Percentiles rank a stretch among this genome's conserved stretches.
These are phyloP conservation scores for Prunus yedoensis DNA, from an alignment of 331 rosid genomes.

Conservation along the genomic window DNA sequence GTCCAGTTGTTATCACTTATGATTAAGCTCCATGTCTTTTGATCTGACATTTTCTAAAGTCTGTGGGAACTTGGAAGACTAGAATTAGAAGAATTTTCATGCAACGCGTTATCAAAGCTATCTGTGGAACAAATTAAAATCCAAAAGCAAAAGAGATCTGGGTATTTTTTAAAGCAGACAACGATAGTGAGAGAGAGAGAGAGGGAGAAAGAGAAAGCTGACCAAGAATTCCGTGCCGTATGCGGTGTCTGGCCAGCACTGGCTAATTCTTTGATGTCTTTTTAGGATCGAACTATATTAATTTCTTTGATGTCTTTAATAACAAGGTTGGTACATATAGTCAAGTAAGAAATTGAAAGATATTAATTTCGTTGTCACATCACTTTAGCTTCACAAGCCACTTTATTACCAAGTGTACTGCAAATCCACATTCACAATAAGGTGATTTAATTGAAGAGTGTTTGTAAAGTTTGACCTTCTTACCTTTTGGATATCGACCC, in stretches of 20 bases:
- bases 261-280: not conserved
- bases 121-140: not conserved
- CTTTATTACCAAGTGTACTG: not conserved
- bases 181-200: not conserved
- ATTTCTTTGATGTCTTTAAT: too few species aligned
- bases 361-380: not conserved
- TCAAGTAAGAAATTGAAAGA: not conserved
- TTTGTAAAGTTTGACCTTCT: not conserved
- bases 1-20: not conserved
- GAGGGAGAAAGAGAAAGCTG: constrained; percentile 4
- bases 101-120: not conserved
- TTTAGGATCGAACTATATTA: too few species aligned
- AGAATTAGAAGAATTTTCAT: not conserved
- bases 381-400: not conserved
- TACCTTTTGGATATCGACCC: not conserved
- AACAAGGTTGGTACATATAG: not conserved
- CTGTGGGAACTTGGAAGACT: constrained; percentile 1
- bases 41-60: constrained; percentile 15
- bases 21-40: not conserved
- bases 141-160: not conserved
- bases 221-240: not conserved
- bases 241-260: not conserved
- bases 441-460: not conserved
- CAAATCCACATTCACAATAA: not conserved
- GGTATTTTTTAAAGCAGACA: not conserved